Base-by-base conservation (phyloP, 2,329 filamentous ascomycete genomes). In the Cadophora malorum region DNA sequence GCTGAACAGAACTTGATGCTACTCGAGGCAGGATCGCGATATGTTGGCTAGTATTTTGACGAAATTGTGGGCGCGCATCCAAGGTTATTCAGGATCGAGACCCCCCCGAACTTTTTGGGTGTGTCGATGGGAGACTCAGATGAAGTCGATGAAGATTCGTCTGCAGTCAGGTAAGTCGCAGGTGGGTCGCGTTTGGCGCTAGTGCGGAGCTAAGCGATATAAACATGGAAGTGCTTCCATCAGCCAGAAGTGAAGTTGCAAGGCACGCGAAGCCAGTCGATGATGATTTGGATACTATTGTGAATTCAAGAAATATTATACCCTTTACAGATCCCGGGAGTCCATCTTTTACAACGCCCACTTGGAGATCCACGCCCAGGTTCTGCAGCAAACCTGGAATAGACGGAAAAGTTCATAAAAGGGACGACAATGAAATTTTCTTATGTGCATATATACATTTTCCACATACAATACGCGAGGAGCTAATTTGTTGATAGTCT, bases 131-230 rank as follows among this genome's bases (percentile, higher is more conserved):
- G 12, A 21, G 12, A 6, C 45, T 49, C 45, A 21, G 31, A 10
- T 38, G 53, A 56, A 35, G 33, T 56, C 23, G 52, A 35, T 7
- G 53, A 35, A 8, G 53, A 23, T 12, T 25, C 3, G 6, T 19
- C 6, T 4, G 45, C n/a, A 10, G n/a, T 49, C 19, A 49, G 19
- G 19, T 9, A 4, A 4, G 45, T 38, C 12, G 4, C 35, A 4
- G 8, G 45, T 8, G 53, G n/a, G 3, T 6, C 7, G 9, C 19
- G 6, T 38, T 41, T 21, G 19, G 16, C 14, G 55, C 55, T 59
- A 59, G 33, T 25, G 3, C n/a, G n/a, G 4, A 10, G 21, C 56
- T 41, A 45, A 45, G 56, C 56, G 56, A 59, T 25, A 35, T 59
- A 35, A 59, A 59, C 21, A 59, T 3, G 31, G 3, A 28, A 45